Percentiles rank a stretch among this genome's conserved stretches.
Evolutionary conservation across 768 basidiomycete species (phyloP).

Genomic region (Leucocoprinus sp.): DNA sequence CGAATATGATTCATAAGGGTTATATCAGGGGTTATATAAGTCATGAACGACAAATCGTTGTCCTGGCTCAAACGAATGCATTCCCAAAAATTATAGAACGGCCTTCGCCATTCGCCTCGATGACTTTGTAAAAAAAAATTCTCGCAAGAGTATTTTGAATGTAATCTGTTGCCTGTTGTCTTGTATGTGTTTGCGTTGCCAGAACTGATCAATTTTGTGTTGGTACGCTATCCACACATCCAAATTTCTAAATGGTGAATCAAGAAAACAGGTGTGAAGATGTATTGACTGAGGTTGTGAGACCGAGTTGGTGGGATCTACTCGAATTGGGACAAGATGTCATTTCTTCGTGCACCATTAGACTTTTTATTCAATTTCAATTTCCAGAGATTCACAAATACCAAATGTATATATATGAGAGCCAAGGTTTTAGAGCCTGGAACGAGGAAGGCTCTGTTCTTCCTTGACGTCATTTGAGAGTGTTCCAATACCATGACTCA

Average conservation of each 20-base stretch:
- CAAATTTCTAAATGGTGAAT: no score
- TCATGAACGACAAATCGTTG: slow-evolving; percentile 92
- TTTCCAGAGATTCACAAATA: background rate
- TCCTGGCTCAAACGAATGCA: slow-evolving; percentile 69
- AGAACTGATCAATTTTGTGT: no score
- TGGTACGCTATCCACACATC: no score
- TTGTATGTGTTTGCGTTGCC: no score
- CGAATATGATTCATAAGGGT: slow-evolving; percentile 92
- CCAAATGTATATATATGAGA: no score
- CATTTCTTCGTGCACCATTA: no score
- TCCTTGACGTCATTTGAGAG: slow-evolving; percentile 73
- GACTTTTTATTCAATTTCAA: background rate
- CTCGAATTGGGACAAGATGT: background rate
- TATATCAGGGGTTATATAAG: slow-evolving; percentile 95
- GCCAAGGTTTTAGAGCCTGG: slow-evolving; percentile 5
- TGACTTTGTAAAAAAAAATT: slow-evolving; percentile 25
- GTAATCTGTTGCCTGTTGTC: no score
- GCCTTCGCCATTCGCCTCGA: slow-evolving; percentile 40
- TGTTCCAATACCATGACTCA: slow-evolving; percentile 71
- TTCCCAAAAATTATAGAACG: slow-evolving; percentile 72
- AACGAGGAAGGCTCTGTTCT: slow-evolving; percentile 27
- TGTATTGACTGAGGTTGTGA: no score
- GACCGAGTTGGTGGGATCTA: no score
- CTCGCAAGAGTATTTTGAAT: no score
- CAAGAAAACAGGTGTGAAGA: no score